Percentiles rank a stretch among this genome's conserved stretches.
phyloP scores from a whole-genome alignment of 371 early-diverging fungal genomes.

The Rhizomucor pusillus region DNA sequence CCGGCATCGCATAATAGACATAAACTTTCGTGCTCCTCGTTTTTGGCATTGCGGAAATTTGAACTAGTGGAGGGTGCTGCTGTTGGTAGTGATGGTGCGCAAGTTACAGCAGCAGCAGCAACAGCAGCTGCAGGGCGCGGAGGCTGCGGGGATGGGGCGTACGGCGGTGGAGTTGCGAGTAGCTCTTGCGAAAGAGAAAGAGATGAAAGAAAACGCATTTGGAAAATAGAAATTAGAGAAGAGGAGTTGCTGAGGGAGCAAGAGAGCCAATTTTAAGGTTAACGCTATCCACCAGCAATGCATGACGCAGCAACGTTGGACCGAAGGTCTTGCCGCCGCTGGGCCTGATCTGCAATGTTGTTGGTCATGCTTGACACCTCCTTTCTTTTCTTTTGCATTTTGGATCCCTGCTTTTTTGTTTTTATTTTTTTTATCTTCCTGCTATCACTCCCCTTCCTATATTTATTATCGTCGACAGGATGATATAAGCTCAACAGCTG shows the following conservation, averaged over 20 bases:
- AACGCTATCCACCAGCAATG: no score
- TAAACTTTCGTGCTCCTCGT: neutral
- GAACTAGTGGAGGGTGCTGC: neutral
- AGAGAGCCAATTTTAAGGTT: no score
- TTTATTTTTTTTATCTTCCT: neutral
- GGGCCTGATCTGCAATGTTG: no score
- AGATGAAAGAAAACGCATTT: neutral
- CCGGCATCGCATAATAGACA: slow-evolving; percentile 8
- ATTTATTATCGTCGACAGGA: no score
- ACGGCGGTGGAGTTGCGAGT: slow-evolving; percentile 12
- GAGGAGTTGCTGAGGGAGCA: no score
- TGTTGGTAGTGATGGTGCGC: no score
- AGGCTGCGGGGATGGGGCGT: neutral
- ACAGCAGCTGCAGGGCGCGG: no score
- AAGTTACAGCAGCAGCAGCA: no score
- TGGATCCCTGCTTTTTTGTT: slow-evolving; percentile 1
- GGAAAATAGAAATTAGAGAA: neutral
- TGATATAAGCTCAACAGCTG: no score
- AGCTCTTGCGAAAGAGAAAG: neutral
- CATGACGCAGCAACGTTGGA: no score
- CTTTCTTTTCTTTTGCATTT: neutral
- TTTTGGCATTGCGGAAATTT: slow-evolving; percentile 8
- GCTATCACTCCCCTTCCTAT: neutral
- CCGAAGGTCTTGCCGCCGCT: neutral
- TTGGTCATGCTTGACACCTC: neutral